These are phyloP conservation scores for Solanum corneliomulleri DNA, from an alignment of 257 asterid species.

Conservation along the genomic window DNA sequence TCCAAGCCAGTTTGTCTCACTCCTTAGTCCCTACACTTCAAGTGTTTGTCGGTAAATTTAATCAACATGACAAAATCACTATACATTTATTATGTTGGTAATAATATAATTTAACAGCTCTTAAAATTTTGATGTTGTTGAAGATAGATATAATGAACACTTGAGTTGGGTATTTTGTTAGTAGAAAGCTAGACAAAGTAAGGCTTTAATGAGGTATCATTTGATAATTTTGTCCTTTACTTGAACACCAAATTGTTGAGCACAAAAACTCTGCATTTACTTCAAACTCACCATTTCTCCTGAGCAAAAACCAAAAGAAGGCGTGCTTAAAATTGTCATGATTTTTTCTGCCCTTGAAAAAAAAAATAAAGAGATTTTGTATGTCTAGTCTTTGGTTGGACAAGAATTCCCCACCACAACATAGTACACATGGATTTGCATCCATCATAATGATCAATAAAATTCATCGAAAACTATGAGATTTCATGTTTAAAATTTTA, in stretches of 20 bases:
- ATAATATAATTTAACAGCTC: background rate
- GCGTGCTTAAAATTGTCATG: background rate
- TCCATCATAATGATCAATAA: background rate
- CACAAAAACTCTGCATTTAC: background rate
- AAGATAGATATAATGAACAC: background rate
- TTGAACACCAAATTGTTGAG: background rate
- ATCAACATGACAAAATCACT: background rate
- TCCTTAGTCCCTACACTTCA: background rate
- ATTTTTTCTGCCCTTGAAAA: background rate
- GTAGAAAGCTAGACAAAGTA: background rate
- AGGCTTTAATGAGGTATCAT: background rate
- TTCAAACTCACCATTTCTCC: background rate
- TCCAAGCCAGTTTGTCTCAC: background rate
- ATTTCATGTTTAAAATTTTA: background rate
- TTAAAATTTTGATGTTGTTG: background rate
- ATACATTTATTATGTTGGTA: background rate
- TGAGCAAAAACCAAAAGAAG: background rate
- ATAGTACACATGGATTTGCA: background rate
- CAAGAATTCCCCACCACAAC: conserved; percentile 3
- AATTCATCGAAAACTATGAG: background rate
- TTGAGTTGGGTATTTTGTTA: background rate
- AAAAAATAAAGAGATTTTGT: background rate
- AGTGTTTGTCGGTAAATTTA: background rate
- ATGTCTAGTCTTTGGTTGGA: background rate
- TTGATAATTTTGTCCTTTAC: background rate